Base-by-base conservation (phyloP, 768 basidiomycete species). In the Kwoniella newhampshirensis region DNA sequence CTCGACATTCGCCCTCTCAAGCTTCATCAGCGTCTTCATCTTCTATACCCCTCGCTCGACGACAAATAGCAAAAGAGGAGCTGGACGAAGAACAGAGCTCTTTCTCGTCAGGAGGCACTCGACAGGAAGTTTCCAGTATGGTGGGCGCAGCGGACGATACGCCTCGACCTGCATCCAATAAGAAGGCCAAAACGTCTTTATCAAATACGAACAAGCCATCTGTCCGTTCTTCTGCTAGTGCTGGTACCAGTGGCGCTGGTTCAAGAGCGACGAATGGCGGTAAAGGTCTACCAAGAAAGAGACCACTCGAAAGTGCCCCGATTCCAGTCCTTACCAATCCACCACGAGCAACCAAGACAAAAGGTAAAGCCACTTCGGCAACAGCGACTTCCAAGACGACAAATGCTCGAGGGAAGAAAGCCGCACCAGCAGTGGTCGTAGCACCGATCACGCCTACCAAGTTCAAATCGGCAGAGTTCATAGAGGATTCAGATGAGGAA, bases 401-500 rank as follows among this genome's bases (percentile, higher is more conserved):
- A 30, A n/a, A 21, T 50, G 15, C 13, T 13, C 18, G 25, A 30
- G 27, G 25, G 18, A 26, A 37, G 20, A 51, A 51, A 23, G 26
- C 18, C 13, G 55, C 27, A 32, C 17, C 15, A 3, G 23, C 39
- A 27, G 18, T 20, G 8, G 17, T 35, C 26, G 28, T 15, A 21
- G 21, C 25, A 0, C 40, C 40, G 7, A 42, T 42, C 40, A 40
- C 54, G 20, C 30, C 52, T n/a, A 57, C 63, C 25, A 71, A 71
- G 41, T 50, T 51, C 53, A 71, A 71, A 30, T 68, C 66, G 15
- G 58, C 60, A 1, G 70, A 66, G 30, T 62, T 64, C 26, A 72
- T 72, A 23, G 67, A 68, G 26, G 70, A 72, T 46, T 72, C 70
- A 20, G 70, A 72, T 39, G 70, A 67, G 37, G 70, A 71, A 43